phyloP scores from a whole-genome alignment of 352 stramenopile species.

The Phytophthora chlamydospora region DNA sequence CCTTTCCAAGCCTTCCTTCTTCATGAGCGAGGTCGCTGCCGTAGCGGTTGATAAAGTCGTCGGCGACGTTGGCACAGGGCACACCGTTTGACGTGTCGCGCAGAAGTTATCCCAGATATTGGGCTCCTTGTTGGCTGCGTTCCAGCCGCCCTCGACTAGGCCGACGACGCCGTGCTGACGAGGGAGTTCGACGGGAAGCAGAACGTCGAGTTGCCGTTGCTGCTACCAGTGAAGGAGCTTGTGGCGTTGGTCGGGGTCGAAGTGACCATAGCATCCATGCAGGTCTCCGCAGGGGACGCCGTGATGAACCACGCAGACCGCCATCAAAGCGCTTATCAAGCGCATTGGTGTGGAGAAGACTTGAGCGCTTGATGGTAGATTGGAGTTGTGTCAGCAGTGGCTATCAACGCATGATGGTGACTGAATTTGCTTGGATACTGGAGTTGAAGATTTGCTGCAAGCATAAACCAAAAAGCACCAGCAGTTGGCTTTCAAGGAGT shows the following conservation, averaged over 20 bases:
- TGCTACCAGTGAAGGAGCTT: slow-evolving; percentile 7
- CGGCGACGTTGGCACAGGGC: slow-evolving; percentile 90
- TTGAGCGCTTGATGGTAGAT: background rate
- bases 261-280: slow-evolving; percentile 4
- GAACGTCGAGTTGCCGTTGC: slow-evolving; percentile 8
- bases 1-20: slow-evolving; percentile 59
- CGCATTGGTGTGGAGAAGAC: background rate
- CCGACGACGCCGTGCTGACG: slow-evolving; percentile 89
- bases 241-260: background rate
- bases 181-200: slow-evolving; percentile 82
- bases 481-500: too few species aligned
- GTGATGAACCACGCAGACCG: background rate
- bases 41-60: slow-evolving; percentile 93
- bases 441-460: too few species aligned
- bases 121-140: slow-evolving; percentile 77
- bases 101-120: slow-evolving; percentile 96
- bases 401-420: too few species aligned
- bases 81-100: slow-evolving; percentile 53
- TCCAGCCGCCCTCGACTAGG: slow-evolving; percentile 92
- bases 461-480: too few species aligned
- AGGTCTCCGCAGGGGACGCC: slow-evolving; percentile 15
- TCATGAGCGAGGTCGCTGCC: slow-evolving; percentile 93
- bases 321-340: slow-evolving; percentile 1
- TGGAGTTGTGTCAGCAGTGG: too few species aligned
- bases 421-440: too few species aligned